These are phyloP conservation scores for Pichia sp. DNA, from an alignment of 1,139 yeast genomes.

Conservation along the genomic window DNA sequence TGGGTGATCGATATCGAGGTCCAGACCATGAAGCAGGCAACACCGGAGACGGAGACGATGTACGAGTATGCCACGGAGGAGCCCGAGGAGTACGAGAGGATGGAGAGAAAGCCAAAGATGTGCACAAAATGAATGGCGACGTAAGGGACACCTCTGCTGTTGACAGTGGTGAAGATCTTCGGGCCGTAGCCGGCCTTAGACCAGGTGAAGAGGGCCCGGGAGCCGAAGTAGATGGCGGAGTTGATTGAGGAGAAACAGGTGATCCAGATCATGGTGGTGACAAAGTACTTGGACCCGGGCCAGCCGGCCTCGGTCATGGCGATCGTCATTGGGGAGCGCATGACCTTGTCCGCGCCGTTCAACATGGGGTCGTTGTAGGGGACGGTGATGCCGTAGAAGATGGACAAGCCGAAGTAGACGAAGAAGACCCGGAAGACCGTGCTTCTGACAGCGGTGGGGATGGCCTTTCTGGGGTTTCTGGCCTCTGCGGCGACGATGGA, in stretches of 20 bases:
- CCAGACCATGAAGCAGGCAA: constrained; percentile 55
- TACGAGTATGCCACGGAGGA: constrained; percentile 51
- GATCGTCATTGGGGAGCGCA: constrained; percentile 51
- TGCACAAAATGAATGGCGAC: constrained; percentile 47
- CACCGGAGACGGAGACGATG: constrained; percentile 53
- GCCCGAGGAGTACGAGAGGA: constrained; percentile 49
- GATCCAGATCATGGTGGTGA: constrained; percentile 48
- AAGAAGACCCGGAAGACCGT: constrained; percentile 50
- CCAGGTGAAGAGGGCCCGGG: constrained; percentile 48
- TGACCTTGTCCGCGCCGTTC: constrained; percentile 20
- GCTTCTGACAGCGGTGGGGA: constrained; percentile 57
- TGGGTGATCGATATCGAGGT: constrained; percentile 41
- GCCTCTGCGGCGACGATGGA: constrained; percentile 57
- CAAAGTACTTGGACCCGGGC: constrained; percentile 45
- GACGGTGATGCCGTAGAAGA: constrained; percentile 52
- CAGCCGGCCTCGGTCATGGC: constrained; percentile 57
- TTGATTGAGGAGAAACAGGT: constrained; percentile 54
- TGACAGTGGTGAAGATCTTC: constrained; percentile 39
- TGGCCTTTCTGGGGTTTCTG: constrained; percentile 49
- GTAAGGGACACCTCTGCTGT: constrained; percentile 47
- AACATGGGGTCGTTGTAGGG: constrained; percentile 46
- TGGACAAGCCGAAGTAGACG: constrained; percentile 52
- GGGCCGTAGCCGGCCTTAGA: constrained; percentile 52
- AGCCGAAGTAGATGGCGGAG: constrained; percentile 49
- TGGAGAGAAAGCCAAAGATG: constrained; percentile 46